phyloP scores from a whole-genome alignment of 305 asterid genomes.

The Coffea humblotiana region DNA sequence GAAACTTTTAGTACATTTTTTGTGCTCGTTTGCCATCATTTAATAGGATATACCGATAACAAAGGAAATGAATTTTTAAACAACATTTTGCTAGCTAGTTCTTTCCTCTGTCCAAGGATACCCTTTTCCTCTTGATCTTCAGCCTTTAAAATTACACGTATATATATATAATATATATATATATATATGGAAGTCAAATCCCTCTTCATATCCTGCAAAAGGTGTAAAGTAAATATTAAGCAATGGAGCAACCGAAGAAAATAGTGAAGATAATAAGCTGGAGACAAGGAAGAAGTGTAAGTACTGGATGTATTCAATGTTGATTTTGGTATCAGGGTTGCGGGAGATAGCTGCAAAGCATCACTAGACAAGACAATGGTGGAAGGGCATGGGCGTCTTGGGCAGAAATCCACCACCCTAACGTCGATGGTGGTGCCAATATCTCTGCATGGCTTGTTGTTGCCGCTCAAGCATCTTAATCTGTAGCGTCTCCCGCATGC shows the following conservation, averaged over 20 bases:
- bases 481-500: slow-evolving; percentile 61
- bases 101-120: not conserved
- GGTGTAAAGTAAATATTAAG: not conserved
- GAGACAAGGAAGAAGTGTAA: not conserved
- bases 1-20: not conserved
- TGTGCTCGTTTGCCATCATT: not conserved
- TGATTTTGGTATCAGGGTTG: slow-evolving; percentile 49
- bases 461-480: slow-evolving; percentile 57
- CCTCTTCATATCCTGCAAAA: slow-evolving; percentile 21
- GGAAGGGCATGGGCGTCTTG: slow-evolving; percentile 62
- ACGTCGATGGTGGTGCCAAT: slow-evolving; percentile 46
- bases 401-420: slow-evolving; percentile 63
- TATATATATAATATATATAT: too few relatives aligned
- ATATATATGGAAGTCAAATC: not conserved
- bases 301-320: slow-evolving; percentile 65
- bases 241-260: not conserved
- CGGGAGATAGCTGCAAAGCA: slow-evolving; percentile 52
- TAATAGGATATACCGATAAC: not conserved
- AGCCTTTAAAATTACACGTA: too few relatives aligned
- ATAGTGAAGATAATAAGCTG: not conserved
- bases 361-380: slow-evolving; percentile 63
- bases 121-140: not conserved
- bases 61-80: not conserved
- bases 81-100: not conserved
- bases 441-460: slow-evolving; percentile 55